Evolutionary conservation across 1,284 basidiomycete genomes (phyloP).

Genomic region (Pisolithus thermaeus): DNA sequence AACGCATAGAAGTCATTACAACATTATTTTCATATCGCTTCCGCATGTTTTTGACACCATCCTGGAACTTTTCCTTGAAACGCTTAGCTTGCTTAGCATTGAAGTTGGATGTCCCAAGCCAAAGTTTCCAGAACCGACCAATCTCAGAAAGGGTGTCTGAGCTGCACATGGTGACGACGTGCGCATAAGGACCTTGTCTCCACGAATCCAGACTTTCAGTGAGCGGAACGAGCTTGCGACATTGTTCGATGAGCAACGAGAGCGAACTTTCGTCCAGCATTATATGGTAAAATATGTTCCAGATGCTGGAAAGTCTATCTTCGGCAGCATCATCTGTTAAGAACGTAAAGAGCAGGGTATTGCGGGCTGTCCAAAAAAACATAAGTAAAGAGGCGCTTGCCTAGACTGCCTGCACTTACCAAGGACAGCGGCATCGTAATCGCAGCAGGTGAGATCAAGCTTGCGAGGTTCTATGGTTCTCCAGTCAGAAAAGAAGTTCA

Average conservation of each 20-base stretch:
- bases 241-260: conserved; percentile 38
- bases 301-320: conserved; percentile 28
- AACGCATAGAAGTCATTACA: conserved; percentile 24
- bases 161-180: conserved; percentile 33
- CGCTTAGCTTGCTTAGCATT: conserved; percentile 13
- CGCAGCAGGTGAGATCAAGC: conserved; percentile 57
- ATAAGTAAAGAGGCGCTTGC: background rate
- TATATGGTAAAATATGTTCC: conserved; percentile 57
- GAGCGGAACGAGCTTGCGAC: conserved; percentile 35
- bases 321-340: conserved; percentile 28
- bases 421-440: conserved; percentile 50
- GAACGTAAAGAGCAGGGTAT: conserved; percentile 32
- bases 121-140: conserved; percentile 39
- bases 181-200: conserved; percentile 37
- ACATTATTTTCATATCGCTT: background rate
- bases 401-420: conserved; percentile 30
- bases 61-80: conserved; percentile 15
- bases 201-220: conserved; percentile 37
- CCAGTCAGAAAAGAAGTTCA: background rate
- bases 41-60: conserved; percentile 11
- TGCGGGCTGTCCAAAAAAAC: conserved; percentile 31
- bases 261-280: conserved; percentile 39
- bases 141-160: conserved; percentile 37
- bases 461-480: conserved; percentile 27
- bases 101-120: conserved; percentile 18